These are phyloP conservation scores for Paramecium tetraurelia DNA, from an alignment of 73 alveolate genomes.

Conservation along the genomic window DNA sequence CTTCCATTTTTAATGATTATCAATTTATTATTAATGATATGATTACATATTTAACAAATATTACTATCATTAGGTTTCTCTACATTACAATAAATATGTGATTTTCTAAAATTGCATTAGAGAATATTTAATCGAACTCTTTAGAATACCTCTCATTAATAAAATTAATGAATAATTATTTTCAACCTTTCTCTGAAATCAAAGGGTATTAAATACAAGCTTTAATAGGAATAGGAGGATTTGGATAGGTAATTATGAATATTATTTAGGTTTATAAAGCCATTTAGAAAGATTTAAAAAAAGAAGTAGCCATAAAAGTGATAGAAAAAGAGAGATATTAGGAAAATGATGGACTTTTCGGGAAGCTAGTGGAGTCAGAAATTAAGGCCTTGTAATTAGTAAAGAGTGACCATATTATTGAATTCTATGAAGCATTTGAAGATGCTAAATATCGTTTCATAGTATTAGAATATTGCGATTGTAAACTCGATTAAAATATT, in stretches of 20 bases:
- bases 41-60: neutral
- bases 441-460: neutral
- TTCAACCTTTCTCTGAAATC: neutral
- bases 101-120: no score
- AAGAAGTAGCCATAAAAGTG: neutral
- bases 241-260: neutral
- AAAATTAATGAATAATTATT: neutral
- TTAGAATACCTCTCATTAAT: no score
- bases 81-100: no score
- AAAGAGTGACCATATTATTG: neutral
- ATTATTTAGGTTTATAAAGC: neutral
- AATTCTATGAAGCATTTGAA: neutral
- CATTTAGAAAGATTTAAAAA: neutral
- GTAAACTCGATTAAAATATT: neutral
- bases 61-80: no score
- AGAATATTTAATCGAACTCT: no score
- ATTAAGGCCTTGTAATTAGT: neutral
- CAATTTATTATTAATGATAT: neutral
- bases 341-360: neutral
- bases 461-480: slow-evolving; percentile 17
- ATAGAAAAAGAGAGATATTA: neutral
- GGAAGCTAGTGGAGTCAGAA: neutral
- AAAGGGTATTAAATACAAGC: neutral
- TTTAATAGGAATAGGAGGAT: neutral
- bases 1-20: neutral